Evolutionary conservation across 371 early-diverging fungal genomes (phyloP), one percentile per base, ranked within the genome.

Genomic region (Saksenaea vasiformis): DNA sequence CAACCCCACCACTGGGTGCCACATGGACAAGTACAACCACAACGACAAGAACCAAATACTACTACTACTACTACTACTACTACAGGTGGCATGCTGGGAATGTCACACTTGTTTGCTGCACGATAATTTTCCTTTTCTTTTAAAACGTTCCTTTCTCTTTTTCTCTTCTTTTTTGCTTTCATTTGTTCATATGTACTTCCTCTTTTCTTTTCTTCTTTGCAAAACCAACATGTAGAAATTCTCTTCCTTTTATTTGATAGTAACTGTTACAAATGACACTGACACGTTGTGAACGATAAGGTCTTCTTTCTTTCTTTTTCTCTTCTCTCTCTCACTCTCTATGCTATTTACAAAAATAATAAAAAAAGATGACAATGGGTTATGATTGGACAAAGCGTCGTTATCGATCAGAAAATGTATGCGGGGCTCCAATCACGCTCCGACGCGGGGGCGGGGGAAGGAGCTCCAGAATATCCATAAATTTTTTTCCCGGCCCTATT

Each of bases 401-500:
- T 31, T 31, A 31, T 31, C 31, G 31, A 31, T 31, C 31, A 31
- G 7, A 31, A 31, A 7, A 31, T 31, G 31, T 2, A 31, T 31
- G 31, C 31, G 31, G 39, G 39, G n/a, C n/a, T 39, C n/a, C 15
- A 39, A 39, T 39, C 11, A n/a, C 39, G 39, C n/a, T 39, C 31
- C 31, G 31, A 31, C 31, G 31, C 31, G 31, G 39, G 39, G 39
- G 39, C 11, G 39, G 39, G n/a, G n/a, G n/a, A n/a, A n/a, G n/a
- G n/a, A n/a, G n/a, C n/a, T n/a, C n/a, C n/a, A n/a, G n/a, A n/a
- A n/a, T n/a, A n/a, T n/a, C n/a, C n/a, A n/a, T 58, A 53, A 41
- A 35, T 54, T 54, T 56, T 53, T 56, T 58, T 57, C 60, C 61
- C 64, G 58, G 55, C 60, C 53, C 51, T 37, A 5, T 37, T 62